Evolutionary conservation across 805 yeast genomes (phyloP), one percentile per base, ranked within the genome.

Genomic region (Wickerhamomyces alni): DNA sequence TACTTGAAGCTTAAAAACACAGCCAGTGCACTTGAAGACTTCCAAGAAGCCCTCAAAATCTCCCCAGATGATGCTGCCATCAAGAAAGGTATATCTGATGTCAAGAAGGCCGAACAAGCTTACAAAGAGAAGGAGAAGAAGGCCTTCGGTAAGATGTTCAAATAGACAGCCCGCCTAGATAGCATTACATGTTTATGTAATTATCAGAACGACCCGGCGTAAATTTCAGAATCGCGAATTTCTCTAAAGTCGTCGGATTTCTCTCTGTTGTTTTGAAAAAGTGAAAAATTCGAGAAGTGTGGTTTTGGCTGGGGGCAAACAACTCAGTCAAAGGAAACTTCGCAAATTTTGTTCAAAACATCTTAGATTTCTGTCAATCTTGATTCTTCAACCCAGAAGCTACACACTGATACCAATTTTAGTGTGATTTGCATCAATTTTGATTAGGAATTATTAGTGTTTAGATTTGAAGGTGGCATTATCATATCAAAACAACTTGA

Each of bases 31-130:
- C 65, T 82, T 37, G 62, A 59, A 11, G 82, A 81, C 44, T 72
- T 88, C 41, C 75, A 78, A 47, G 66, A 69, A 44, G 96, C 97
- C 0, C 61, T 76, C 19, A 62, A 68, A 40, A 61, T 74, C 30
- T 74, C 81, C 26, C 94, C 93, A 26, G 65, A 67, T 17, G 97
- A 89, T 54, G 75, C 74, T 2, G 94, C 82, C 8, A 80, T 89
- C 39, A 48, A 67, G 34, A 77, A 75, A 47, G 87, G 86, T 15
- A 66, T 86, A 33, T 59, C 65, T 13, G 83, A 79, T 30, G 78
- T 85, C 18, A 76, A 76, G 54, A 61, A 59, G 33, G 56, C 64
- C 28, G 65, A 76, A 38, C 75, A 74, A 47, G 62, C 62, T n/a
- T 71, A 82, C 48, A 70, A 67, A 39, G 77, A 80, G 38, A 80